phyloP scores from a whole-genome alignment of 768 basidiomycete species.

The Cyathus striatus region DNA sequence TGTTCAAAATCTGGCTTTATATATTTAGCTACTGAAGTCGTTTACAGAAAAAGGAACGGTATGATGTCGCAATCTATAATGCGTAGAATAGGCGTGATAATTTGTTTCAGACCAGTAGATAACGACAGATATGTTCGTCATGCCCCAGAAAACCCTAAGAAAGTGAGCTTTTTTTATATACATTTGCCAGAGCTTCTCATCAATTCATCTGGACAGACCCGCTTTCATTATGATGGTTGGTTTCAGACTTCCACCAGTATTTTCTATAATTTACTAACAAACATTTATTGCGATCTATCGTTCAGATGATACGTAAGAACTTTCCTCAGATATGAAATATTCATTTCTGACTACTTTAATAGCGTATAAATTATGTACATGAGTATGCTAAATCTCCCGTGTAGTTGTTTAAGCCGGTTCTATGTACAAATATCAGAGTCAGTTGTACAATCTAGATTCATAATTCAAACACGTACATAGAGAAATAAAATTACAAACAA shows the following conservation, averaged over 20 bases:
- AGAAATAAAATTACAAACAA: background rate
- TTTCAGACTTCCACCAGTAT: too few species aligned
- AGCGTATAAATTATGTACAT: too few species aligned
- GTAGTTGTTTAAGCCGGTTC: too few species aligned
- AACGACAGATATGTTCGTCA: slow-evolving; percentile 78
- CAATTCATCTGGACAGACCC: slow-evolving; percentile 42
- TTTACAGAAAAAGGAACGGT: slow-evolving; percentile 62
- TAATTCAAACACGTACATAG: too few species aligned
- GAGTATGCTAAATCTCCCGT: too few species aligned
- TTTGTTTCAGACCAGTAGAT: slow-evolving; percentile 60
- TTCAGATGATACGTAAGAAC: slow-evolving; percentile 56
- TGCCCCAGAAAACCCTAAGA: slow-evolving; percentile 84
- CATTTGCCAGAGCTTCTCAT: slow-evolving; percentile 5
- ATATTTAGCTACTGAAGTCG: background rate
- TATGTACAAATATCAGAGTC: too few species aligned
- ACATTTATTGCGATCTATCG: too few species aligned
- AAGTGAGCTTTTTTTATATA: slow-evolving; percentile 39
- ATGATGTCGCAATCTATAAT: slow-evolving; percentile 14
- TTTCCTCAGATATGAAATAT: background rate
- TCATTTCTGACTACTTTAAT: slow-evolving; percentile 1
- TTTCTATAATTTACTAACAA: background rate
- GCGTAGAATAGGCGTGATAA: background rate
- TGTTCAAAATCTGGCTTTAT: background rate
- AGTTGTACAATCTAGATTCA: too few species aligned
- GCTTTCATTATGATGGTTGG: slow-evolving; percentile 77